Evolutionary conservation across 352 stramenopile genomes (phyloP).

Genomic region (Phytophthora constricta): DNA sequence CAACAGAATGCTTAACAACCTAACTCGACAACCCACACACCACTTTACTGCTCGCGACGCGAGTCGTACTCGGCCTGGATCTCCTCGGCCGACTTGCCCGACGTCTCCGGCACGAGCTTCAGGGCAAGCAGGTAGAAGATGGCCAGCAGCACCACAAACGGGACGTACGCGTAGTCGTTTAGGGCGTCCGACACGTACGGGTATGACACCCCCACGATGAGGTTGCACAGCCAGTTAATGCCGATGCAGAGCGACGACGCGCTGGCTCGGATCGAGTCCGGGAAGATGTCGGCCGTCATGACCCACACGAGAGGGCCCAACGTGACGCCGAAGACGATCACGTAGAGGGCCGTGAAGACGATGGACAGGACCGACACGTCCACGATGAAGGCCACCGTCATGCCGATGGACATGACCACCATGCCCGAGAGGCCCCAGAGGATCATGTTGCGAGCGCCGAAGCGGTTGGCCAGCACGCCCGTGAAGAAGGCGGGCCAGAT

Average conservation of each 20-base stretch:
- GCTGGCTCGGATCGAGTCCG: slow-evolving; percentile 5
- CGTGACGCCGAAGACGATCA: too few species aligned
- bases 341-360: slow-evolving; percentile 1
- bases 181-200: too few species aligned
- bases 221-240: slow-evolving; percentile 45
- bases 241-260: slow-evolving; percentile 6
- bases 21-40: too few species aligned
- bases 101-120: slow-evolving; percentile 38
- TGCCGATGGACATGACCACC: too few species aligned
- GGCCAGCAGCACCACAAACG: too few species aligned
- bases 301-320: background rate
- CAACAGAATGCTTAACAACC: too few species aligned
- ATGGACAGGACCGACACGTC: background rate
- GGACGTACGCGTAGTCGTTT: too few species aligned
- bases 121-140: slow-evolving; percentile 26
- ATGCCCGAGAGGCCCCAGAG: slow-evolving; percentile 1
- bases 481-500: too few species aligned
- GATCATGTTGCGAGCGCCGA: slow-evolving; percentile 13
- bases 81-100: too few species aligned
- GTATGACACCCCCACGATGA: slow-evolving; percentile 53
- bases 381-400: background rate
- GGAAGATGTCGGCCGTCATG: slow-evolving; percentile 10
- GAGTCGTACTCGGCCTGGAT: too few species aligned
- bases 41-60: too few species aligned
- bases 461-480: slow-evolving; percentile 1